Percentiles rank a stretch among this genome's conserved stretches.
These are phyloP conservation scores for Sporisorium sorghi DNA, from an alignment of 1,284 basidiomycete species.

Conservation along the genomic window DNA sequence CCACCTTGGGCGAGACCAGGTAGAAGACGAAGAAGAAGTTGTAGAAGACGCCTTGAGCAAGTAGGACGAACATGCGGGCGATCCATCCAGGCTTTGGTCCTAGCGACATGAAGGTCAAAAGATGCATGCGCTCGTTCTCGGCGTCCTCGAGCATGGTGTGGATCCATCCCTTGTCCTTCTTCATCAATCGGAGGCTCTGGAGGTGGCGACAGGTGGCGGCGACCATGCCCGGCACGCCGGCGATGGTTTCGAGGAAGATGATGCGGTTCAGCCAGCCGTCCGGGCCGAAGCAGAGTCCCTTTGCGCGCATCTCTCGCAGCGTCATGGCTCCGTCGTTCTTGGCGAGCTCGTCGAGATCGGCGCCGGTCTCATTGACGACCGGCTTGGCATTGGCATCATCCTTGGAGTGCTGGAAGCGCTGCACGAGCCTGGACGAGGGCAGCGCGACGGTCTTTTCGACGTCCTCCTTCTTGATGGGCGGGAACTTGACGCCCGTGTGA, in stretches of 20 bases:
- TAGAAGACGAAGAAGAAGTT: slow-evolving; percentile 75
- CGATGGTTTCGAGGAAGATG: slow-evolving; percentile 74
- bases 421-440: slow-evolving; percentile 19
- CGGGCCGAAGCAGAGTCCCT: slow-evolving; percentile 56
- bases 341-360: slow-evolving; percentile 10
- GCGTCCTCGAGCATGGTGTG: slow-evolving; percentile 61
- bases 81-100: slow-evolving; percentile 50
- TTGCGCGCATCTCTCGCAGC: slow-evolving; percentile 54
- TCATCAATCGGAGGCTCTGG: slow-evolving; percentile 52
- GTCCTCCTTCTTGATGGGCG: slow-evolving; percentile 40
- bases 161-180: slow-evolving; percentile 61
- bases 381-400: neutral
- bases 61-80: slow-evolving; percentile 68
- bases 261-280: slow-evolving; percentile 60
- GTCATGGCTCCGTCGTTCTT: slow-evolving; percentile 39
- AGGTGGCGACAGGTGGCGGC: slow-evolving; percentile 85
- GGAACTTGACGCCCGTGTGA: slow-evolving; percentile 48
- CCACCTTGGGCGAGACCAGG: slow-evolving; percentile 81
- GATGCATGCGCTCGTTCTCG: slow-evolving; percentile 63
- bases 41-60: slow-evolving; percentile 69
- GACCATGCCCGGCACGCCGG: slow-evolving; percentile 88
- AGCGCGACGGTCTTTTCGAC: slow-evolving; percentile 41
- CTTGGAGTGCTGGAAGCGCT: no score
- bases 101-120: slow-evolving; percentile 47
- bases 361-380: slow-evolving; percentile 29